phyloP scores from a whole-genome alignment of 2,329 filamentous ascomycete species.

The Colletotrichum theobromicola region DNA sequence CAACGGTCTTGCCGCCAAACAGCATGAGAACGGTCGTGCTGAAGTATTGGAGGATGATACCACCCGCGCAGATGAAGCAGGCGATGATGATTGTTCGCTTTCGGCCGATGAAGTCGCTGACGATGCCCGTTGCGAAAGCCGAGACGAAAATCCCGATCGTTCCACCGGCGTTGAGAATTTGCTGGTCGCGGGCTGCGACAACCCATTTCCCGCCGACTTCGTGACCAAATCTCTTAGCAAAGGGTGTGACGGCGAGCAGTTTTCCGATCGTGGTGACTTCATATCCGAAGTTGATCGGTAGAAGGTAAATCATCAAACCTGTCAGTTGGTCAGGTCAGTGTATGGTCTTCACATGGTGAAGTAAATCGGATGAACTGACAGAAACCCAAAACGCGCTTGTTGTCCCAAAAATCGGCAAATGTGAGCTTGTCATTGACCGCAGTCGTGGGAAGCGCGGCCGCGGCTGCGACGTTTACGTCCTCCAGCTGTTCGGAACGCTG shows the following conservation, averaged over 20 bases:
- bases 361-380: slow-evolving; percentile 2
- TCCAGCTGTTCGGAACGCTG: not conserved
- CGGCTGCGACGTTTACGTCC: not conserved
- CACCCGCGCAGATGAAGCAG: slow-evolving; percentile 22
- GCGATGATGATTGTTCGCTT: slow-evolving; percentile 27
- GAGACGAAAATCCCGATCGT: slow-evolving; percentile 33
- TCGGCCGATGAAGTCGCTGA: slow-evolving; percentile 30
- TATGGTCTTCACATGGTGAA: not conserved
- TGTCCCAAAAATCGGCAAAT: not conserved
- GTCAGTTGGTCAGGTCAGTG: not conserved
- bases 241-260: slow-evolving; percentile 31
- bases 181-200: slow-evolving; percentile 30
- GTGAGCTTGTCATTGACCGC: slow-evolving; percentile 4
- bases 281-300: slow-evolving; percentile 28
- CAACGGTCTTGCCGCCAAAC: slow-evolving; percentile 33
- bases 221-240: slow-evolving; percentile 29
- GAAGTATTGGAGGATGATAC: slow-evolving; percentile 30
- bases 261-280: slow-evolving; percentile 33
- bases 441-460: not conserved
- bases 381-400: slow-evolving; percentile 13
- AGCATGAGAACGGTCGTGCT: slow-evolving; percentile 23
- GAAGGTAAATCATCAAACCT: slow-evolving; percentile 16
- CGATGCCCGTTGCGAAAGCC: slow-evolving; percentile 31
- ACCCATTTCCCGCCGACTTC: slow-evolving; percentile 20
- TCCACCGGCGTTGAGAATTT: slow-evolving; percentile 33